phyloP scores from a whole-genome alignment of 164 flowering plant species.

The Amborella trichopoda region DNA sequence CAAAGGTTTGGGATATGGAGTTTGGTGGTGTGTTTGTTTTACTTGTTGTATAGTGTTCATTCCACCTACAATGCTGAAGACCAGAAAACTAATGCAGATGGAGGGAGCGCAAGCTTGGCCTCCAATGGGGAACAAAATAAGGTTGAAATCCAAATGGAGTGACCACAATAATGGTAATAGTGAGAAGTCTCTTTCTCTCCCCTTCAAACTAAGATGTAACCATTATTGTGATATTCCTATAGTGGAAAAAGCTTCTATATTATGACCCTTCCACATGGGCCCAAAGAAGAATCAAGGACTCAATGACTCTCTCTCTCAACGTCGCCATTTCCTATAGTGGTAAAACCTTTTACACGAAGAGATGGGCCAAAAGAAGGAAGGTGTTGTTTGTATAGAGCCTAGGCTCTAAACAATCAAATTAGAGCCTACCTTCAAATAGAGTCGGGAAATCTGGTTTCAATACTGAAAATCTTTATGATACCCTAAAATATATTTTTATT shows the following conservation, averaged over 20 bases:
- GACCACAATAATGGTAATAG: neutral
- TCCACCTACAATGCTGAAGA: slow-evolving; percentile 61
- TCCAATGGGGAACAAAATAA: neutral
- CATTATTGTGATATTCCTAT: neutral
- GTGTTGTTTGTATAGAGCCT: too few relatives aligned
- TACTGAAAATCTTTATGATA: too few relatives aligned
- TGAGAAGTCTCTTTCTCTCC: too few relatives aligned
- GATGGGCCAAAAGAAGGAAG: too few relatives aligned
- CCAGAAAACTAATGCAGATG: slow-evolving; percentile 13
- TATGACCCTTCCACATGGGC: neutral
- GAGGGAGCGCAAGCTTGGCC: neutral
- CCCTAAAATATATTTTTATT: too few relatives aligned
- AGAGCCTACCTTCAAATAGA: too few relatives aligned
- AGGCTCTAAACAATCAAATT: too few relatives aligned
- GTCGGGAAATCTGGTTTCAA: too few relatives aligned
- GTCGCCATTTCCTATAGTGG: neutral
- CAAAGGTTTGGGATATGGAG: slow-evolving; percentile 66
- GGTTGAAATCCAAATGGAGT: neutral
- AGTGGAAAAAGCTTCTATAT: neutral
- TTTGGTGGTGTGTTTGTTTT: slow-evolving; percentile 40
- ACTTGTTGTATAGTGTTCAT: slow-evolving; percentile 75
- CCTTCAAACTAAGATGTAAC: too few relatives aligned
- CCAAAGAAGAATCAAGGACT: neutral
- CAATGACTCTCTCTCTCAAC: neutral
- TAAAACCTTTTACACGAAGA: too few relatives aligned